Evolutionary conservation across 2,329 filamentous ascomycete genomes (phyloP), one percentile per base, ranked within the genome.

Genomic region (Periglandula ipomoeae): DNA sequence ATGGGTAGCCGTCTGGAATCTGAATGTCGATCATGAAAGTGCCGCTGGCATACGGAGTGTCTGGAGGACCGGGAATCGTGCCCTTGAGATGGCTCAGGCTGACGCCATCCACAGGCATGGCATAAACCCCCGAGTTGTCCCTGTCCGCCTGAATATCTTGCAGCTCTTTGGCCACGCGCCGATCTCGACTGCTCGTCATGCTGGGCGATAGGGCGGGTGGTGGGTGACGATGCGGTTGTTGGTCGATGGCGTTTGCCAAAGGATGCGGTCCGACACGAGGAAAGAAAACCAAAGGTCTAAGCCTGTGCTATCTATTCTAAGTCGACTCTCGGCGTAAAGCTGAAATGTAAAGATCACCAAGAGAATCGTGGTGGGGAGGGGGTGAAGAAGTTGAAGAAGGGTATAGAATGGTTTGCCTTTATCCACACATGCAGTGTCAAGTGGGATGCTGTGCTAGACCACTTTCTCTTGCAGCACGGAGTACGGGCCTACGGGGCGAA

Each of bases 31-130:
- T 81, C 15, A 78, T 68, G 65, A 82, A 98, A 24, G 76, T 83
- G 37, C 89, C 93, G 19, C 89, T 89, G 56, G 90, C 87, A 63
- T 97, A 98, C 0, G 93, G 89, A 1, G 91, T 95, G 55, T 94
- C 89, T 32, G 91, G 89, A 1, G 93, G 93, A 0, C 89, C 93
- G 34, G 77, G 77, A 64, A 98, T 93, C 50, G 81, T 79, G 50
- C 91, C 93, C 56, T 82, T 83, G 53, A 98, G 81, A 60, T 91
- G 86, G 50, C 84, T 88, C 49, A 97, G 71, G 66, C 89, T 85
- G 54, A 81, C 76, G 42, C 78, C 78, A 52, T 79, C 76, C 50
- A 81, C 70, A 1, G 82, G 76, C 47, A 81, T 72, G 13, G 87
- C 87, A 26, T 75, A 75, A 59, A 97, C 87, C 52, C 87, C 84